A percentile compares a stretch with the other conserved stretches of the same genome.
These are phyloP conservation scores for Alternaria consortialis DNA, from an alignment of 2,329 filamentous ascomycete genomes.

Conservation along the genomic window DNA sequence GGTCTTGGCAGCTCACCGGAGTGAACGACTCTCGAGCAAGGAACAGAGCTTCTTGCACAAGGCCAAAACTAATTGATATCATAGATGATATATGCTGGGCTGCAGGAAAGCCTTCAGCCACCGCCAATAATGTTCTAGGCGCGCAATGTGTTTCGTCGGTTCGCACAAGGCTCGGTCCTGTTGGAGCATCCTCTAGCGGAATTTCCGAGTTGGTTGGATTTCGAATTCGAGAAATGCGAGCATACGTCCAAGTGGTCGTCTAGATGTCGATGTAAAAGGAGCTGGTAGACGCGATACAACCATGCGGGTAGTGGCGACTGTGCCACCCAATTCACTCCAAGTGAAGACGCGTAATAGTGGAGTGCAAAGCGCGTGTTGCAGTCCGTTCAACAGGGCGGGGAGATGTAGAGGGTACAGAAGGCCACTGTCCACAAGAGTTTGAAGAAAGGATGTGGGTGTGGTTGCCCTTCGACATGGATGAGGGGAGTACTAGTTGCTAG, in stretches of 20 bases:
- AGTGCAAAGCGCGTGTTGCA: neutral
- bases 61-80: neutral
- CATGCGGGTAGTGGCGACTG: conserved; percentile 4
- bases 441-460: conserved; percentile 19
- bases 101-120: neutral
- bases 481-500: conserved; percentile 31
- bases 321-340: conserved; percentile 1
- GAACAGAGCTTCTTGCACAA: neutral
- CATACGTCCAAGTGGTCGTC: neutral
- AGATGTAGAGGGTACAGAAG: conserved; percentile 1
- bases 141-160: neutral
- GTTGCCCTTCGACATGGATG: conserved; percentile 29
- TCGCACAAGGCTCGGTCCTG: conserved; percentile 1
- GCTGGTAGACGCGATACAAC: neutral
- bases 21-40: conserved; percentile 4
- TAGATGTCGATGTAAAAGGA: neutral
- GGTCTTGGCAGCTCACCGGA: conserved; percentile 7
- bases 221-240: neutral
- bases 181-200: neutral
- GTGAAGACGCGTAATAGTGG: neutral
- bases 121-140: neutral
- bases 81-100: neutral
- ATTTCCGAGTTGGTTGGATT: neutral
- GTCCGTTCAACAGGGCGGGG: neutral
- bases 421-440: conserved; percentile 7